phyloP scores from a whole-genome alignment of 345 rosid genomes.

The Eucalyptus regnans region DNA sequence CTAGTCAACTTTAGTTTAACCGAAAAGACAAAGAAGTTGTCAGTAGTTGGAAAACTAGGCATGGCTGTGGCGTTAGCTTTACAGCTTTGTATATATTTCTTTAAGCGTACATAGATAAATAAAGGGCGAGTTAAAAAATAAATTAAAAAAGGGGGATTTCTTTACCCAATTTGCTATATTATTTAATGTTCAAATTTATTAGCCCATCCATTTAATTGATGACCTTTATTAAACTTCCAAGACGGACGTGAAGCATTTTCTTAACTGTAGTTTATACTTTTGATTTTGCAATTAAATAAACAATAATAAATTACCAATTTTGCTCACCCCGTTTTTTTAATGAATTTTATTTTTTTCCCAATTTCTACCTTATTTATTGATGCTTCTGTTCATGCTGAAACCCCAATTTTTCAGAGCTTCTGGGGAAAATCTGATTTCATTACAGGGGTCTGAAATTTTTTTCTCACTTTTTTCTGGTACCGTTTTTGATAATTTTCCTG shows the following conservation, averaged over 20 bases:
- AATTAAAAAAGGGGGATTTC: slow-evolving; percentile 14
- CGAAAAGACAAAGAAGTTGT: slow-evolving; percentile 44
- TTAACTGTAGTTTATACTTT: slow-evolving; percentile 86
- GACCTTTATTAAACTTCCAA: slow-evolving; percentile 45
- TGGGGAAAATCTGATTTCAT: not conserved
- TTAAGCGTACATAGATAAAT: not conserved
- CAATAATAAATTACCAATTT: slow-evolving; percentile 11
- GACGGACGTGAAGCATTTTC: slow-evolving; percentile 91
- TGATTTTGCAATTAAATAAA: slow-evolving; percentile 32
- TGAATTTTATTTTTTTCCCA: not conserved
- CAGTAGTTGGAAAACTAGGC: slow-evolving; percentile 47
- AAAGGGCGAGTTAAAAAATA: not conserved
- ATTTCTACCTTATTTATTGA: slow-evolving; percentile 31
- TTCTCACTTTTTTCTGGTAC: not conserved
- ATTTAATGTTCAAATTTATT: slow-evolving; percentile 3
- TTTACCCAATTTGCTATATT: slow-evolving; percentile 3
- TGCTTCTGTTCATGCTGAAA: slow-evolving; percentile 18
- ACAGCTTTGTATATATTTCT: slow-evolving; percentile 24
- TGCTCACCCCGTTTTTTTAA: not conserved
- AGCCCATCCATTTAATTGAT: slow-evolving; percentile 19
- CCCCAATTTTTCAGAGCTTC: slow-evolving; percentile 11
- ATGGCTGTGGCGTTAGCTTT: slow-evolving; percentile 48
- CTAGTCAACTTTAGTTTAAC: slow-evolving; percentile 32
- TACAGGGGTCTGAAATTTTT: not conserved
- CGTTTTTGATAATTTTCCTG: not conserved